A percentile compares a stretch with the other conserved stretches of the same genome.
Evolutionary conservation across 768 basidiomycete species (phyloP).

Genomic region (Pleurotus sapidus): DNA sequence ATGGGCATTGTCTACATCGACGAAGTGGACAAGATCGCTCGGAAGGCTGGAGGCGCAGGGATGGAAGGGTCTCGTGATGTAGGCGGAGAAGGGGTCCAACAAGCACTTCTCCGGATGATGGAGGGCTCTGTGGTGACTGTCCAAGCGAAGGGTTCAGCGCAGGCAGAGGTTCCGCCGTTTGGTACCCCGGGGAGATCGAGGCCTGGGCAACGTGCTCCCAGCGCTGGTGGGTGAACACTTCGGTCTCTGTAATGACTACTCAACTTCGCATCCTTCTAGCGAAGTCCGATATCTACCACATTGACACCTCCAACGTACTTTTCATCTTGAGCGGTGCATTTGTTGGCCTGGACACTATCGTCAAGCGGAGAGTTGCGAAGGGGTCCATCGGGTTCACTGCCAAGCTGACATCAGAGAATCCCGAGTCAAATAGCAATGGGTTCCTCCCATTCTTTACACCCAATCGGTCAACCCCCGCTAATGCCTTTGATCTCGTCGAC

Average conservation of each 20-base stretch:
- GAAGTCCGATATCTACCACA: conserved; percentile 68
- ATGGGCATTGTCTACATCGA: conserved; percentile 96
- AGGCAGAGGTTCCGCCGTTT: conserved; percentile 41
- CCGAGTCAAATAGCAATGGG: conserved; percentile 16
- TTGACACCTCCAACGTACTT: conserved; percentile 90
- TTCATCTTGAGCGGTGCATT: conserved; percentile 96
- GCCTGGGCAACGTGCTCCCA: conserved; percentile 46
- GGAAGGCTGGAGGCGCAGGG: conserved; percentile 50
- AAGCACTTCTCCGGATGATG: conserved; percentile 89
- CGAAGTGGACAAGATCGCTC: conserved; percentile 92
- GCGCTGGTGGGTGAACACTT: conserved; percentile 25
- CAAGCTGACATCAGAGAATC: conserved; percentile 36
- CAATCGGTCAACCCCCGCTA: conserved; percentile 53
- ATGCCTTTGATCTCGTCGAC: conserved; percentile 67
- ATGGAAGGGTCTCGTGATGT: conserved; percentile 81
- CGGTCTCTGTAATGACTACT: not conserved
- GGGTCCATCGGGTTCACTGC: conserved; percentile 90
- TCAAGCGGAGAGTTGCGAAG: conserved; percentile 78
- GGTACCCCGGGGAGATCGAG: conserved; percentile 45
- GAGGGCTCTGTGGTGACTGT: conserved; percentile 88
- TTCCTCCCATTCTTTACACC: conserved; percentile 75
- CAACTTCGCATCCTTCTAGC: conserved; percentile 19
- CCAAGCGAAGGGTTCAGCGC: conserved; percentile 61
- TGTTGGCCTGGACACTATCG: conserved; percentile 82
- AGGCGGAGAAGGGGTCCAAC: conserved; percentile 95